Evolutionary conservation across 1,284 basidiomycete genomes (phyloP).

Genomic region (Sphaerobolus stellatus): DNA sequence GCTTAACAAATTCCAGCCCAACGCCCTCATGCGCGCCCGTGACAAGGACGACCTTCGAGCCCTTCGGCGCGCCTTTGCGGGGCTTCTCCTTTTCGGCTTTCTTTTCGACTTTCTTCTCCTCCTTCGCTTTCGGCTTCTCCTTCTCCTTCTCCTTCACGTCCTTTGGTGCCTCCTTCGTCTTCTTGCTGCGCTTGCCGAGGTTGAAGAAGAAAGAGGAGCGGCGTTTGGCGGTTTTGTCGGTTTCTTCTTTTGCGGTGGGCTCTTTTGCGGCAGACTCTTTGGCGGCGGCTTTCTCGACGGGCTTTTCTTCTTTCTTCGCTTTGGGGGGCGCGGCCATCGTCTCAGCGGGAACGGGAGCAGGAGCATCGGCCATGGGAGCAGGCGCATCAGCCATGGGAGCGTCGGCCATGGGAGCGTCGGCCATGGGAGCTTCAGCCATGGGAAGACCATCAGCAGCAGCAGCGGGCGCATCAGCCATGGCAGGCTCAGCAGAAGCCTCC

Average conservation of each 20-base stretch:
- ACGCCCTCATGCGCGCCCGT: slow-evolving; percentile 8
- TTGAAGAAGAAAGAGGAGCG: slow-evolving; percentile 10
- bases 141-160: no score
- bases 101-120: no score
- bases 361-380: no score
- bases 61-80: slow-evolving; percentile 9
- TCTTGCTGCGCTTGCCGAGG: no score
- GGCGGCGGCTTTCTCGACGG: no score
- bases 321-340: neutral
- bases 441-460: neutral
- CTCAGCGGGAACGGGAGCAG: no score
- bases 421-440: neutral
- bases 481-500: no score
- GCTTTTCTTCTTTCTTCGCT: neutral
- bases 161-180: no score
- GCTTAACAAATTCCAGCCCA: slow-evolving; percentile 11
- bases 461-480: neutral
- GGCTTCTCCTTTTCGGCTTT: no score
- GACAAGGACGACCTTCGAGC: slow-evolving; percentile 7
- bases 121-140: neutral
- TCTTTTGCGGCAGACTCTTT: no score
- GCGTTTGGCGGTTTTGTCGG: neutral
- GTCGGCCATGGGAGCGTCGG: neutral
- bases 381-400: neutral
- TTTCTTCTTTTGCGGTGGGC: neutral